Evolutionary conservation across 1,139 yeast genomes (phyloP), one percentile per base, ranked within the genome.

Genomic region (Suhomyces panamericanus): DNA sequence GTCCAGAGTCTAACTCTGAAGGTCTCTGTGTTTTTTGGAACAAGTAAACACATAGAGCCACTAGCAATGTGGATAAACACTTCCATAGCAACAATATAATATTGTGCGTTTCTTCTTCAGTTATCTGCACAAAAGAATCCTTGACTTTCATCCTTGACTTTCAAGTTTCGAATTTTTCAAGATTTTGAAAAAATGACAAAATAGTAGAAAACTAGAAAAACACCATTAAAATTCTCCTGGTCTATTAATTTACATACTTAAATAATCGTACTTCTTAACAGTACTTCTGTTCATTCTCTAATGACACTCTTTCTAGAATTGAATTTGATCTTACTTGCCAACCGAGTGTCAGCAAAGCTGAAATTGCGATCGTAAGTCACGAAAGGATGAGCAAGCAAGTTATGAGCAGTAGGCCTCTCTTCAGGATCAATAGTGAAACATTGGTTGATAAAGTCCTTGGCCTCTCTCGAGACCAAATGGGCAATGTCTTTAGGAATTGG

Each of bases 401-500:
- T 76, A 43, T 73, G 77, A 0, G 98, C 98, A 0, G 98, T 93
- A 0, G 99, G 99, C 53, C 99, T 73, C 55, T 74, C 66, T 29
- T 82, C 85, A 0, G 99, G 93, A 56, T 93, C 86, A 30, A 84
- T 81, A 8, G 81, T 81, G 62, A 95, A 93, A 62, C 99, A 95
- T 47, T 73, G 65, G 51, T 83, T 83, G 47, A 95, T 69, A 52
- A 93, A 93, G 35, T 77, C 77, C 46, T 80, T 78, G 1, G 96
- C 97, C 9, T 70, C 78, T 4, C 59, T 58, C 4, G 90, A 80
- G 43, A 90, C 82, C 53, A 71, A 66, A 8, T 82, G 81, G 36
- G 75, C 65, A 1, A 95, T 85, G 51, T 90, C 96, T 17, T 85
- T 90, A 0, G 97, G 96, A 44, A 95, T 90, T 0, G 99, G 99